Evolutionary conservation across 768 basidiomycete species (phyloP).

Genomic region (Russula virescens): DNA sequence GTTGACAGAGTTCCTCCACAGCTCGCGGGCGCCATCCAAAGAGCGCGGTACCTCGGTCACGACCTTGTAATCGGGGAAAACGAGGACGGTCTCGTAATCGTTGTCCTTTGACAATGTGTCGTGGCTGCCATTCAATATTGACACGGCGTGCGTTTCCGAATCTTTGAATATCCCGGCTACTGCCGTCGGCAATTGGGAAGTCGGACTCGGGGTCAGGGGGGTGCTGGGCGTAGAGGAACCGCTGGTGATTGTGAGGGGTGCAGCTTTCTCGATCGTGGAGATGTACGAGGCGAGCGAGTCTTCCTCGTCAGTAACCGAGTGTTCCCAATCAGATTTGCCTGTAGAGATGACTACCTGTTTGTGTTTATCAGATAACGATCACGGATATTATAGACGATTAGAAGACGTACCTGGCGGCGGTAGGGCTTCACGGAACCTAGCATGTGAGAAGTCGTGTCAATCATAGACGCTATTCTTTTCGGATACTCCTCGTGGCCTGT

Average conservation of each 20-base stretch:
- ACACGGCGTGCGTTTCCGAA: conserved; percentile 49
- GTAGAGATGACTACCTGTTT: conserved; percentile 80
- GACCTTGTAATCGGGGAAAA: conserved; percentile 90
- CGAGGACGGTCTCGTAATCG: conserved; percentile 69
- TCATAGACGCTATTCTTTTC: conserved; percentile 47
- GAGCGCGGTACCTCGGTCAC: conserved; percentile 66
- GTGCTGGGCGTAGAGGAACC: conserved; percentile 13
- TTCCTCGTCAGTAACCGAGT: conserved; percentile 65
- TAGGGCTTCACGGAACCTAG: conserved; percentile 84
- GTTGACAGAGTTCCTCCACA: conserved; percentile 62
- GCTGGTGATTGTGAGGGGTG: background rate
- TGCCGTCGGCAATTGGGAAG: conserved; percentile 16
- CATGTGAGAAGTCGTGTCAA: conserved; percentile 78
- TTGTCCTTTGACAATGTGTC: conserved; percentile 59
- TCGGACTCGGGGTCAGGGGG: conserved; percentile 22
- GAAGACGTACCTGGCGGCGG: conserved; percentile 62
- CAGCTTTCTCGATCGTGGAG: conserved; percentile 25
- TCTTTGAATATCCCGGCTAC: conserved; percentile 55
- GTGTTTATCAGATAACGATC: conserved; percentile 16
- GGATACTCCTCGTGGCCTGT: conserved; percentile 73
- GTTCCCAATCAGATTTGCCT: conserved; percentile 83
- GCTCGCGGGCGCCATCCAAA: conserved; percentile 54
- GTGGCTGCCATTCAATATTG: conserved; percentile 83
- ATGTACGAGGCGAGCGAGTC: conserved; percentile 66
- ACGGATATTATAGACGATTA: background rate